Evolutionary conservation across 2,329 filamentous ascomycete genomes (phyloP), one percentile per base, ranked within the genome.

Genomic region (Ophiognomonia clavigignenti-juglandacearum): DNA sequence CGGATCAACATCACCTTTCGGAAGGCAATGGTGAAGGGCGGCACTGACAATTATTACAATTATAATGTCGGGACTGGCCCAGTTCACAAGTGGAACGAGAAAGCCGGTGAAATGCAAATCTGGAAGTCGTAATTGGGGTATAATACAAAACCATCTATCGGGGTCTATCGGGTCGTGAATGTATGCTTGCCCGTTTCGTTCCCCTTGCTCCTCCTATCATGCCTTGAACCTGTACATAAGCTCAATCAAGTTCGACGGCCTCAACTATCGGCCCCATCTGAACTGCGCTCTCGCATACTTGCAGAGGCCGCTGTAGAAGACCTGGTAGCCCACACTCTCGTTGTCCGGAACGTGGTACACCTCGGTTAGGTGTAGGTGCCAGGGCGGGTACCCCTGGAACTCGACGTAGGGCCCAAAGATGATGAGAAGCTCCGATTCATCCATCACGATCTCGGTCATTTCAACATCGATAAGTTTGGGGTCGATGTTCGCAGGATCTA

Each of bases 291-390:
- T 84, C 9, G 89, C 86, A 68, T 82, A 98, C 59, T 85, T 88
- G 64, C 88, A 85, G 57, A 98, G 69, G 1, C 85, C 92, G 53
- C 85, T 78, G 54, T 97, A 73, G 65, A 97, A 98, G 24, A 95
- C 86, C 62, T 96, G 91, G 65, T 98, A 98, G 37, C 90, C 90
- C 16, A 98, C 91, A 2, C 83, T 83, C 53, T 86, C 78, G 64
- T 89, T 89, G 61, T 91, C 86, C 47, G 78, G 77, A 11, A 87
- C 71, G 58, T 83, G 80, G 64, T 91, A 96, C 48, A 98, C 96
- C 73, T 98, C 93, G 0, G 91, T 96, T 61, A 98, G 71, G 36
- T 93, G 80, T 52, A 97, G 79, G 68, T 96, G 93, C 93, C 93
- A 98, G 1, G 93, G 93, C 9, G 93, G 93, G 63, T 97, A 98